Conservation (phyloP, 345 rosid genomes). For the Hevea brasiliensis region DNA sequence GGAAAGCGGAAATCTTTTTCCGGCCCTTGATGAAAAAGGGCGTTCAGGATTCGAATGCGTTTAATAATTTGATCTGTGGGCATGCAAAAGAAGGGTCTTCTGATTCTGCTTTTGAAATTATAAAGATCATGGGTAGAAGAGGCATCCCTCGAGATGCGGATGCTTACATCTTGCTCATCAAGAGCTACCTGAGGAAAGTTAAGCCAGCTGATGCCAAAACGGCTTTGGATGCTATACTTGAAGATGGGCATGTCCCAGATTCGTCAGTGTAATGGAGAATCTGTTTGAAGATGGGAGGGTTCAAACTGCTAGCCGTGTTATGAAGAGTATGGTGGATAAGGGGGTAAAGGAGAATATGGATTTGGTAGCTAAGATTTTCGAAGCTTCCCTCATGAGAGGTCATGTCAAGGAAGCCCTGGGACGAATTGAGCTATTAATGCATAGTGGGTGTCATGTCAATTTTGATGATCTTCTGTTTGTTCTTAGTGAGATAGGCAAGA, state of each 20-base stretch:
- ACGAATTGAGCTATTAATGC: conserved; percentile 70
- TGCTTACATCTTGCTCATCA: conserved; percentile 66
- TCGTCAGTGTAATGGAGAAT: conserved; percentile 79
- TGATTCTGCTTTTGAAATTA: conserved; percentile 71
- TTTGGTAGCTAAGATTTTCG: conserved; percentile 69
- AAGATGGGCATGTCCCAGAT: conserved; percentile 72
- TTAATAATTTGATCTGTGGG: conserved; percentile 68
- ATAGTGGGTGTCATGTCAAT: conserved; percentile 48
- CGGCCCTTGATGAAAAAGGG: conserved; percentile 88
- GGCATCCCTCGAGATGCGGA: conserved; percentile 67
- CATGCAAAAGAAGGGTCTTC: conserved; percentile 90
- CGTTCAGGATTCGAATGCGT: conserved; percentile 62
- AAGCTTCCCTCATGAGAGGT: conserved; percentile 84
- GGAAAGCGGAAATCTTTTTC: conserved; percentile 75
- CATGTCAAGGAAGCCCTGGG: conserved; percentile 92
- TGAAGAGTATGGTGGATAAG: conserved; percentile 86
- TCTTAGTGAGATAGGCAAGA: conserved; percentile 77
- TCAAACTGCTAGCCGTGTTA: too few relatives aligned
- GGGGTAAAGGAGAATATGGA: conserved; percentile 77
- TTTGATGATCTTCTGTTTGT: conserved; percentile 58
- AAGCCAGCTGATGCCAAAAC: conserved; percentile 90
- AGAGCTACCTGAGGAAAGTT: conserved; percentile 88
- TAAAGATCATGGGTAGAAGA: conserved; percentile 81
- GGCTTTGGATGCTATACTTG: conserved; percentile 85
- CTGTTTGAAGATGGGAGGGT: conserved; percentile 82